Conservation (phyloP, 192 early-diverging fungal species). For the Coemansia sp. region DNA sequence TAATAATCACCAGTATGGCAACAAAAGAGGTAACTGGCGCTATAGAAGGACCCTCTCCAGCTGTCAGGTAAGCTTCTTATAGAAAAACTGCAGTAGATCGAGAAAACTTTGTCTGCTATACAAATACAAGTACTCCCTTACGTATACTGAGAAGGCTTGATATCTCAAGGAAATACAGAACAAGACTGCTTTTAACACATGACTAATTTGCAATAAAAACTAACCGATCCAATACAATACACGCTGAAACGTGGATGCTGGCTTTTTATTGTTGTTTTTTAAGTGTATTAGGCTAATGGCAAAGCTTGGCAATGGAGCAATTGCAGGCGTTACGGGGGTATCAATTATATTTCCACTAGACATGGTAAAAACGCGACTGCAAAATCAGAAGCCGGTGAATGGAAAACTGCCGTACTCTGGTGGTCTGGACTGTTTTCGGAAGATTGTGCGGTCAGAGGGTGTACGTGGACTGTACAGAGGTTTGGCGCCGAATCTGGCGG, state of each 20-base stretch:
- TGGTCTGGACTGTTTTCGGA: constrained; percentile 74
- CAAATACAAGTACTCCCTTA: too few relatives aligned
- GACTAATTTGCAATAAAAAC: background rate
- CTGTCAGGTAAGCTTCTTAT: constrained; percentile 28
- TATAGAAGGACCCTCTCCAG: constrained; percentile 23
- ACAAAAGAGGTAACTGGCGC: background rate
- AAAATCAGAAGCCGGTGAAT: constrained; percentile 58
- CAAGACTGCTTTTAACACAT: too few relatives aligned
- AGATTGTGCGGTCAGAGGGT: constrained; percentile 86
- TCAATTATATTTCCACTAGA: constrained; percentile 66
- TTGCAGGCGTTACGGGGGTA: constrained; percentile 62
- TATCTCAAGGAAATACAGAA: too few relatives aligned
- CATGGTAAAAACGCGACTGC: constrained; percentile 72
- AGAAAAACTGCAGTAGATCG: background rate
- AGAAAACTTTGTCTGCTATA: background rate
- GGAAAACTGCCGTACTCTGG: constrained; percentile 59
- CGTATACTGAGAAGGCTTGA: too few relatives aligned
- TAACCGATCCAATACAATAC: background rate
- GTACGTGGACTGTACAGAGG: constrained; percentile 89
- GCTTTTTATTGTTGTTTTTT: background rate
- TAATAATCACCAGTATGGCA: background rate
- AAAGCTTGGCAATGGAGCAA: constrained; percentile 60
- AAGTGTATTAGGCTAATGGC: constrained; percentile 29
- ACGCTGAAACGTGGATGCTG: background rate
- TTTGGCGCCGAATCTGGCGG: constrained; percentile 84